Evolutionary conservation across 768 basidiomycete species (phyloP).

Genomic region (Mycena capillaripes): DNA sequence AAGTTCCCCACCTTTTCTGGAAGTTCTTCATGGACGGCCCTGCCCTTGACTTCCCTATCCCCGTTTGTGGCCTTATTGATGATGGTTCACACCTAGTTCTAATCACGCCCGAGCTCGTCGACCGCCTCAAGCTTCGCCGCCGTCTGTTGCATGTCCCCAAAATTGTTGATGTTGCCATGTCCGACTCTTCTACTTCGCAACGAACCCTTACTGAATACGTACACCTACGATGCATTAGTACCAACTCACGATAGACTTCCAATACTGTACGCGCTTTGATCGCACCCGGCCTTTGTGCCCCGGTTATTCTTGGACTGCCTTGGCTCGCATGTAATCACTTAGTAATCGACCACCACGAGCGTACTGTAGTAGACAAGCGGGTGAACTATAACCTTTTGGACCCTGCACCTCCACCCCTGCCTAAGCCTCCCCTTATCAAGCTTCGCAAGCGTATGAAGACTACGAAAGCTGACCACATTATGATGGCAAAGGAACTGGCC

Average conservation of each 20-base stretch:
- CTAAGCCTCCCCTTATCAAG: neutral
- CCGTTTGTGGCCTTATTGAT: constrained; percentile 8
- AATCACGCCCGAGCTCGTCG: neutral
- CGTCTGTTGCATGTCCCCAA: neutral
- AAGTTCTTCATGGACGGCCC: constrained; percentile 10
- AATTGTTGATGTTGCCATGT: neutral
- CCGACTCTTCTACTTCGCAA: no score
- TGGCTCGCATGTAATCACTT: neutral
- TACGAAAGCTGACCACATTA: neutral
- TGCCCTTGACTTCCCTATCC: neutral
- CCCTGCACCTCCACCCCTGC: no score
- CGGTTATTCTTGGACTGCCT: neutral
- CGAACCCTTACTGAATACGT: neutral
- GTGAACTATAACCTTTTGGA: no score
- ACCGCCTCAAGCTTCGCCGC: neutral
- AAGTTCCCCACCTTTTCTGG: constrained; percentile 21
- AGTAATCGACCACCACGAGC: neutral
- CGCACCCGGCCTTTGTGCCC: neutral
- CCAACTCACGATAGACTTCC: neutral
- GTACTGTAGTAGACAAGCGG: neutral
- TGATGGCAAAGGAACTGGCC: neutral
- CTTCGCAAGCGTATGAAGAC: neutral
- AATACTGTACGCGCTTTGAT: neutral
- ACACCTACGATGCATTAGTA: neutral
- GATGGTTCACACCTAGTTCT: constrained; percentile 9